Base-by-base conservation (phyloP, 345 rosid genomes). In the Salix dunnii region DNA sequence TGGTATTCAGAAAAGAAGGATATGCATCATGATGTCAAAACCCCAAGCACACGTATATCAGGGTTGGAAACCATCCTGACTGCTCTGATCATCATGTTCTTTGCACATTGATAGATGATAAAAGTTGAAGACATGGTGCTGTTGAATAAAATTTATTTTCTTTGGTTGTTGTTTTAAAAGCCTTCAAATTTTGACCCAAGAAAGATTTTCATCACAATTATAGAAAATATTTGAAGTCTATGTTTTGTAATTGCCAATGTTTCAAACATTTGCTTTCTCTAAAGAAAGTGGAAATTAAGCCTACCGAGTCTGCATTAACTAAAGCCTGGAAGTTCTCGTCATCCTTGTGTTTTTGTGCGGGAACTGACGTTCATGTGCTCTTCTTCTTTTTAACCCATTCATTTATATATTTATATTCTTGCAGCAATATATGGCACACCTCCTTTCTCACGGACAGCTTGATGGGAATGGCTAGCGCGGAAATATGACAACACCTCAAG, bases 341-440 rank as follows among this genome's bases (percentile, higher is more conserved):
- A 10, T 55, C 28, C 9, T 23, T 58, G 13, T 33, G 36, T n/a
- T 7, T 7, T 18, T n/a, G 3, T 55, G 25, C 9, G 14, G n/a
- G 62, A n/a, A 55, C 28, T n/a, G 28, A 38, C 60, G 51, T 42
- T 76, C 5, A 23, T 31, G 58, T 75, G 33, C 74, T 38, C 72
- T 46, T 16, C 9, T 73, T 46, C 67, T 61, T 68, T 49, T 36
- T n/a, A 27, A 30, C 40, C 53, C 13, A 21, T 51, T 13, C 53
- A 4, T 31, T 16, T n/a, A 53, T 69, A 14, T 40, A 2, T 71
- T 69, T 73, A 5, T 79, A 4, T 77, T 71, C 40, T 81, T 85
- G 90, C 93, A 92, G 98, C 93, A 91, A 87, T 92, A 89, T 85
- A 87, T 85, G 95, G 97, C 97, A 31, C 95, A 94, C 76, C 93